Evolutionary conservation across 2,329 filamentous ascomycete species (phyloP).

Genomic region (Tolypocladium tropicale): DNA sequence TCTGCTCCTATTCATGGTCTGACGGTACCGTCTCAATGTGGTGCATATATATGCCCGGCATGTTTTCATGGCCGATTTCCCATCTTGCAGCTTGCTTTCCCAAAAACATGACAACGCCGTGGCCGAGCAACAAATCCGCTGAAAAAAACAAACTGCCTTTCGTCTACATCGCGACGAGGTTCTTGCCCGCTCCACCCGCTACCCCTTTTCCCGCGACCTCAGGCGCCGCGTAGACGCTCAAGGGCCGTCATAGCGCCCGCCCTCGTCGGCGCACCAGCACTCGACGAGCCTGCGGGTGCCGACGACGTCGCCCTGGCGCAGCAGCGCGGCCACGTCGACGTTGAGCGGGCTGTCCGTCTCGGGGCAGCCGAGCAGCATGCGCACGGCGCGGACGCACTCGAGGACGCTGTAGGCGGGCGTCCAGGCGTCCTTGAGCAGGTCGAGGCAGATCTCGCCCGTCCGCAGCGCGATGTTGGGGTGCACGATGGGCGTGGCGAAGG

Average conservation of each 20-base stretch:
- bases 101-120: background rate
- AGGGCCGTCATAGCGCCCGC: constrained; percentile 24
- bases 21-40: background rate
- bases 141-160: too few species aligned
- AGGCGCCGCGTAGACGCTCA: constrained; percentile 11
- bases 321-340: constrained; percentile 63
- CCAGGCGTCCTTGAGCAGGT: constrained; percentile 73
- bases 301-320: constrained; percentile 56
- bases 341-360: constrained; percentile 70
- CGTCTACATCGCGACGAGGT: background rate
- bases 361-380: constrained; percentile 53
- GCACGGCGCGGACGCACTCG: constrained; percentile 61
- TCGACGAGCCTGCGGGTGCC: constrained; percentile 61
- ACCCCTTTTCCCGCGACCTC: too few species aligned
- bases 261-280: constrained; percentile 47
- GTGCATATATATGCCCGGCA: background rate
- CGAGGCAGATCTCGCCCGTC: constrained; percentile 88
- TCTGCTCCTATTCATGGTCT: background rate
- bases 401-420: constrained; percentile 76
- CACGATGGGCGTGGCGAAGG: constrained; percentile 74
- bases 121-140: background rate
- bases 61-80: background rate
- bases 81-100: background rate
- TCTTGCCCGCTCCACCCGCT: background rate
- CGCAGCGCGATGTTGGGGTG: constrained; percentile 66